These are phyloP conservation scores for Termitomyces eurrhizus DNA, from an alignment of 768 basidiomycete genomes.

Conservation along the genomic window DNA sequence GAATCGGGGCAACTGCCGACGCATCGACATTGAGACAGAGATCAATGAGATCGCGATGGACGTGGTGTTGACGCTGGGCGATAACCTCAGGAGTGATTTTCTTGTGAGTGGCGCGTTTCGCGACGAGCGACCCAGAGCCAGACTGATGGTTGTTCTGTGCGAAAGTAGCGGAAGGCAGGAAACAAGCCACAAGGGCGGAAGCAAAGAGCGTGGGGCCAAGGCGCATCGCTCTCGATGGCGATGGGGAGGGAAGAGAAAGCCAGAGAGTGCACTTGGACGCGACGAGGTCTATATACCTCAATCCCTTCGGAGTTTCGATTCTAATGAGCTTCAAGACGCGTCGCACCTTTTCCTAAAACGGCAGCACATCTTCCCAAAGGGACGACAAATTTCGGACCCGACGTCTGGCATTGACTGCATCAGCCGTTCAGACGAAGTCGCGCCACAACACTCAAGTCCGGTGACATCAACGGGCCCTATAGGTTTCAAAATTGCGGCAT, in stretches of 20 bases:
- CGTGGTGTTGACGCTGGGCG: constrained; percentile 15
- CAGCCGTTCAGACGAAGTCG: constrained; percentile 11
- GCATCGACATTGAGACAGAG: constrained; percentile 17
- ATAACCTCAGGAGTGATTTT: constrained; percentile 8
- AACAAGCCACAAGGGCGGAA: constrained; percentile 13
- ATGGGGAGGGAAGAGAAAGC: constrained; percentile 5
- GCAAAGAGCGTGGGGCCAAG: constrained; percentile 17
- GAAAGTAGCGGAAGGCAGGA: constrained; percentile 10
- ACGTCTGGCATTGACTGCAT: constrained; percentile 3
- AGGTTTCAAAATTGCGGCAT: not conserved
- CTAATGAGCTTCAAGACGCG: constrained; percentile 9
- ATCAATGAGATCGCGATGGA: constrained; percentile 17
- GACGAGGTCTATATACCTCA: constrained; percentile 15
- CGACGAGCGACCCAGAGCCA: constrained; percentile 8
- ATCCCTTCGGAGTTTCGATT: constrained; percentile 17
- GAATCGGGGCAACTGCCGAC: constrained; percentile 9
- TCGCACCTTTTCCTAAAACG: constrained; percentile 6
- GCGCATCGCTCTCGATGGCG: constrained; percentile 16
- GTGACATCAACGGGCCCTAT: not conserved
- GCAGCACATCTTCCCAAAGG: constrained; percentile 9
- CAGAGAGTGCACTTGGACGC: constrained; percentile 1
- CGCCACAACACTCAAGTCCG: constrained; percentile 7
- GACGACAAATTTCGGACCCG: not conserved
- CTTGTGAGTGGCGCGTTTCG: constrained; percentile 8
- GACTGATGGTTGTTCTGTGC: constrained; percentile 10